These are phyloP conservation scores for Beauveria varroae DNA, from an alignment of 2,329 filamentous ascomycete genomes.

Conservation along the genomic window DNA sequence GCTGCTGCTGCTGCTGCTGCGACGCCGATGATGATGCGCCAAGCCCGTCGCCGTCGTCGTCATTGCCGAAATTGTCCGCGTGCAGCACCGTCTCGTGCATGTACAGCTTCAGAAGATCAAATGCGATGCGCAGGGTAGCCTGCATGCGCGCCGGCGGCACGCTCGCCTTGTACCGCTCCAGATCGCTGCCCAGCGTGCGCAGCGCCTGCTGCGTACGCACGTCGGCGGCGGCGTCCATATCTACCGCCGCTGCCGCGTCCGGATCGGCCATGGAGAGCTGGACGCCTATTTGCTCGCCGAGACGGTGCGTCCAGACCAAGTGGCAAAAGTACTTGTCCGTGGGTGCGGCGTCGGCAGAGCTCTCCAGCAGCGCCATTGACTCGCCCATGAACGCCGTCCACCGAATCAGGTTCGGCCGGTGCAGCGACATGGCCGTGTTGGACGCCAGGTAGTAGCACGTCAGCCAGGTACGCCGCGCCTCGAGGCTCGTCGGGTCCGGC, in stretches of 20 bases:
- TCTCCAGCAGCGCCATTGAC: conserved; percentile 47
- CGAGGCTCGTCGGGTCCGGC: conserved; percentile 46
- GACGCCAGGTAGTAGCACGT: conserved; percentile 51
- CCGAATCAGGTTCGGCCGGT: conserved; percentile 51
- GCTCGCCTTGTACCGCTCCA: conserved; percentile 51
- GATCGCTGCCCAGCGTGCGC: conserved; percentile 55
- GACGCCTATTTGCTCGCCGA: conserved; percentile 60
- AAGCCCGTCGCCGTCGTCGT: conserved; percentile 37
- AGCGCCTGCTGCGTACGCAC: conserved; percentile 57
- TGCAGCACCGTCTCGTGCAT: conserved; percentile 72
- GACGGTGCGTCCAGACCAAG: conserved; percentile 50
- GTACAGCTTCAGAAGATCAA: conserved; percentile 60
- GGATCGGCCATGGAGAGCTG: conserved; percentile 63
- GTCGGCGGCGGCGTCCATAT: conserved; percentile 42
- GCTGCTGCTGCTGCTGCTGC: conserved; percentile 17
- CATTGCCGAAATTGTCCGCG: conserved; percentile 45
- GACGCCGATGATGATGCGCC: conserved; percentile 27
- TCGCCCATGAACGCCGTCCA: conserved; percentile 56
- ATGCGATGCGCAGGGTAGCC: conserved; percentile 55
- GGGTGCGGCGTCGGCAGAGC: conserved; percentile 45
- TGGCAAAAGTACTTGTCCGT: conserved; percentile 52
- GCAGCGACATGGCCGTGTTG: conserved; percentile 54
- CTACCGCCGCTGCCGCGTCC: conserved; percentile 29
- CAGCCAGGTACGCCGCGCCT: conserved; percentile 51
- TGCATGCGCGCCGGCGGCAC: conserved; percentile 45